Conservation (phyloP, 2,329 filamentous ascomycete genomes). For the Neopestalotiopsis rosae region DNA sequence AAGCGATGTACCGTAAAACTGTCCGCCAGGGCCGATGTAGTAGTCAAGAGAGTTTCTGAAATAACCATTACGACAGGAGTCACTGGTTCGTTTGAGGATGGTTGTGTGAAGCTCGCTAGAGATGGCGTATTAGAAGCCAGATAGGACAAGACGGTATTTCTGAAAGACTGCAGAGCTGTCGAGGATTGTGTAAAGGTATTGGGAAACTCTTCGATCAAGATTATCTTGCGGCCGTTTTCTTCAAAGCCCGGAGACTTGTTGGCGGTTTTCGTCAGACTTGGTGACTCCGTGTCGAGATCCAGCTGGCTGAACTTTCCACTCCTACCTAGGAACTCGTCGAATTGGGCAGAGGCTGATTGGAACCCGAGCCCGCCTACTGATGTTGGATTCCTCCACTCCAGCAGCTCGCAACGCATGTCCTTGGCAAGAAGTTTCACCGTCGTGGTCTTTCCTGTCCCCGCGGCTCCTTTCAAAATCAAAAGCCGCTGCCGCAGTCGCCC, state of each 20-base stretch:
- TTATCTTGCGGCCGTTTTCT: constrained; percentile 54
- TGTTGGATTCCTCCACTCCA: constrained; percentile 90
- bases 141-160: constrained; percentile 76
- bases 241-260: constrained; percentile 21
- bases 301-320: constrained; percentile 82
- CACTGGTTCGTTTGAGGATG: constrained; percentile 49
- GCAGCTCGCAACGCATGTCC: constrained; percentile 75
- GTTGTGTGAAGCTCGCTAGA: constrained; percentile 51
- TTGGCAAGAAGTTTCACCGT: constrained; percentile 80
- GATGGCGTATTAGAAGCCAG: constrained; percentile 71
- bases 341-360: constrained; percentile 76
- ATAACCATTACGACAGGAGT: constrained; percentile 87
- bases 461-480: constrained; percentile 86
- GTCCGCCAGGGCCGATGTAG: constrained; percentile 82
- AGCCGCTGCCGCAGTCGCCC: constrained; percentile 73
- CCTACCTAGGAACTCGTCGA: constrained; percentile 88
- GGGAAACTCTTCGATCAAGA: constrained; percentile 83
- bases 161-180: constrained; percentile 70
- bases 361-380: constrained; percentile 66
- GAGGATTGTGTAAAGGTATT: constrained; percentile 74
- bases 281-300: constrained; percentile 44
- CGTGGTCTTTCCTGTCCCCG: constrained; percentile 91
- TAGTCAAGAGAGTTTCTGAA: constrained; percentile 87
- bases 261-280: constrained; percentile 17
- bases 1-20: constrained; percentile 92